Evolutionary conservation across 2,329 filamentous ascomycete genomes (phyloP).

Genomic region (Calonectria pauciramosa): DNA sequence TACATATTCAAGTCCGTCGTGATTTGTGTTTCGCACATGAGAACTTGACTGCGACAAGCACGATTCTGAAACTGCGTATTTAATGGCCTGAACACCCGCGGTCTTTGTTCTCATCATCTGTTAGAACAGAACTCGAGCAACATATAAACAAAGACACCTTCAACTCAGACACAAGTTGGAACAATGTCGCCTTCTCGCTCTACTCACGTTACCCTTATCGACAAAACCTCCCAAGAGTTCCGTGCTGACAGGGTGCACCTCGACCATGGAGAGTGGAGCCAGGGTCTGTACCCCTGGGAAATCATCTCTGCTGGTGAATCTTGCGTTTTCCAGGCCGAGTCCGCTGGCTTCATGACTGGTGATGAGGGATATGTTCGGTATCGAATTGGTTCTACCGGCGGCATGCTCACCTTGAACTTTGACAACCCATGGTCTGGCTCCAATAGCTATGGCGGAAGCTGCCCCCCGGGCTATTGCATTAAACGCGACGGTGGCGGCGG

Average conservation of each 20-base stretch:
- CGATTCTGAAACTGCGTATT: too few species aligned
- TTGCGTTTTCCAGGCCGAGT: not conserved
- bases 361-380: not conserved
- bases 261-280: not conserved
- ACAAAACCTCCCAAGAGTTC: not conserved
- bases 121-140: too few species aligned
- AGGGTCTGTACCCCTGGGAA: not conserved
- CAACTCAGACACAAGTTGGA: too few species aligned
- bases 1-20: too few species aligned
- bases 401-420: not conserved
- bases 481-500: too few species aligned
- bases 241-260: not conserved
- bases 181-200: not conserved
- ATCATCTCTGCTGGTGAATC: not conserved
- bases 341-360: not conserved
- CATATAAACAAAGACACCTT: too few species aligned
- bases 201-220: not conserved
- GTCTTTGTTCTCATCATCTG: too few species aligned
- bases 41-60: too few species aligned
- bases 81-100: too few species aligned
- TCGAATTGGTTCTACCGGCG: too few species aligned
- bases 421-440: not conserved
- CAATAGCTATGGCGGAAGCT: not conserved
- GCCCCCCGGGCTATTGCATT: not conserved
- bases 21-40: too few species aligned